Evolutionary conservation across 164 flowering plant genomes (phyloP).

Genomic region (Magnolia sinica): DNA sequence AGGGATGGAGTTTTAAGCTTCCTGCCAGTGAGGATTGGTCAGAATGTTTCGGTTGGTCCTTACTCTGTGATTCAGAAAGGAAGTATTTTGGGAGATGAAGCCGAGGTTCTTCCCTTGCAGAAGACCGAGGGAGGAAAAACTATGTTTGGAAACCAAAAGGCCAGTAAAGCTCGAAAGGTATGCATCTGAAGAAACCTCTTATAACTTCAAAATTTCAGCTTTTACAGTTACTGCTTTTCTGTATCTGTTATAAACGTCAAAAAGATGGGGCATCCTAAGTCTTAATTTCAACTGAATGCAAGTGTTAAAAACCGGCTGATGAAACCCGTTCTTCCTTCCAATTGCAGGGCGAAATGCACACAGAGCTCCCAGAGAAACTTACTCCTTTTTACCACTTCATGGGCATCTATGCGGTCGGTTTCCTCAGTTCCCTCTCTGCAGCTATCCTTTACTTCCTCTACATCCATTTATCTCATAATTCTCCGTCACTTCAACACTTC

Average conservation of each 20-base stretch:
- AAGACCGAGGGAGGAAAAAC: slow-evolving; percentile 41
- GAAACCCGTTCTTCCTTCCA: background rate
- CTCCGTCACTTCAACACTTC: slow-evolving; percentile 38
- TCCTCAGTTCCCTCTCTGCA: slow-evolving; percentile 59
- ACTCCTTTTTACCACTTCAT: slow-evolving; percentile 38
- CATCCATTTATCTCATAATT: slow-evolving; percentile 25
- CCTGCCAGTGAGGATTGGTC: slow-evolving; percentile 56
- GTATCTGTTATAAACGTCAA: background rate
- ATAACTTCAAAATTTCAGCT: background rate
- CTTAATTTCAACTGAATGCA: background rate
- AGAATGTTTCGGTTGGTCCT: slow-evolving; percentile 53
- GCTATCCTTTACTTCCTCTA: slow-evolving; percentile 48
- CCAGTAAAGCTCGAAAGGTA: slow-evolving; percentile 29
- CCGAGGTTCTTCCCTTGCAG: slow-evolving; percentile 52
- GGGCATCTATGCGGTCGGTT: slow-evolving; percentile 61
- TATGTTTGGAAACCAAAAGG: slow-evolving; percentile 20
- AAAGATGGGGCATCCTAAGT: background rate
- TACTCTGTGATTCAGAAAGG: slow-evolving; percentile 68
- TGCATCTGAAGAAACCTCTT: background rate
- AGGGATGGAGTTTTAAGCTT: slow-evolving; percentile 63
- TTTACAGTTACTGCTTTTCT: background rate
- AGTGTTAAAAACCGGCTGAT: background rate
- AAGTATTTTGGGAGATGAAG: slow-evolving; percentile 39
- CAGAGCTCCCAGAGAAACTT: slow-evolving; percentile 4
- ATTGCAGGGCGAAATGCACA: slow-evolving; percentile 20